Percentiles rank a stretch among this genome's conserved stretches.
Conservation (phyloP, 2,329 filamentous ascomycete species). For the Penicillium sp. region DNA sequence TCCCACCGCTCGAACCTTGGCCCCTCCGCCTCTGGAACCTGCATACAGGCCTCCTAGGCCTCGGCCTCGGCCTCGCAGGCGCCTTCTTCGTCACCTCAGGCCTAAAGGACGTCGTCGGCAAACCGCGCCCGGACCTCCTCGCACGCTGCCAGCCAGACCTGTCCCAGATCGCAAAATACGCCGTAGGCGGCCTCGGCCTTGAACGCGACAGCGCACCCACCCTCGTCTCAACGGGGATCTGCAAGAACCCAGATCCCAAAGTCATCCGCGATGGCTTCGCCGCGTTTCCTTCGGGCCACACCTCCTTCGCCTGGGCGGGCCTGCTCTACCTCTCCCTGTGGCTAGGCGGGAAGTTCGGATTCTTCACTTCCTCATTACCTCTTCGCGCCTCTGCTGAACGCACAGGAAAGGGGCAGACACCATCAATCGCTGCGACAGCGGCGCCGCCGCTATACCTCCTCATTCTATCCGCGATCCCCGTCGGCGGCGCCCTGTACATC, state of each 20-base stretch:
- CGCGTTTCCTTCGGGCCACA: constrained; percentile 5
- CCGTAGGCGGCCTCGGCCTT: background rate
- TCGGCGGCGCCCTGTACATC: constrained; percentile 1
- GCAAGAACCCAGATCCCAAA: background rate
- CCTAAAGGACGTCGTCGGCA: constrained; percentile 7
- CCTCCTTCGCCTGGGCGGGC: constrained; percentile 2
- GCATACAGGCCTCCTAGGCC: constrained; percentile 1
- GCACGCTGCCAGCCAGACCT: constrained; percentile 4
- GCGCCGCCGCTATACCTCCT: too few relatives aligned
- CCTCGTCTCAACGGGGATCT: background rate
- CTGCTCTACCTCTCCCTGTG: constrained; percentile 6
- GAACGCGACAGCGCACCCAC: background rate
- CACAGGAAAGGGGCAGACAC: too few relatives aligned
- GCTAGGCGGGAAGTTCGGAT: background rate
- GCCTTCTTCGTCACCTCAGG: constrained; percentile 11
- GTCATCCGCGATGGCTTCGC: constrained; percentile 1
- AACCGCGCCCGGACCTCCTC: constrained; percentile 8
- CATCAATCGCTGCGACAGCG: too few relatives aligned
- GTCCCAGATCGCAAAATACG: background rate
- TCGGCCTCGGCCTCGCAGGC: constrained; percentile 3
- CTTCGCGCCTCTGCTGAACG: too few relatives aligned
- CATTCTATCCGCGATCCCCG: background rate
- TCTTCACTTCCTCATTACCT: background rate
- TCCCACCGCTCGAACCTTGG: background rate
- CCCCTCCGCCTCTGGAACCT: constrained; percentile 1